A percentile compares a stretch with the other conserved stretches of the same genome.
Evolutionary conservation across 2,329 filamentous ascomycete species (phyloP).

Genomic region (Ceratocystis eucalypticola): DNA sequence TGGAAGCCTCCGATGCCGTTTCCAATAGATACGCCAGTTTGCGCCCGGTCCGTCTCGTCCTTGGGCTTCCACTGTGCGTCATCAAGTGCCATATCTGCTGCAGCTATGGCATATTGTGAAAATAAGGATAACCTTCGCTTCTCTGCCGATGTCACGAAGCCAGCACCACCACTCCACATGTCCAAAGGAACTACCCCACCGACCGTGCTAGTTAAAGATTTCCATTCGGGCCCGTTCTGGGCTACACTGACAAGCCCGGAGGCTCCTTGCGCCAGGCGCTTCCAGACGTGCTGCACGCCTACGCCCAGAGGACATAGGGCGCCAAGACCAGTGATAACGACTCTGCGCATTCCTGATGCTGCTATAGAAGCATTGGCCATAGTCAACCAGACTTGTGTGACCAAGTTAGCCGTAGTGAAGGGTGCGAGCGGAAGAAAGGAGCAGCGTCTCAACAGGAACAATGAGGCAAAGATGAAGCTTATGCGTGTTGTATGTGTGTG

Average conservation of each 20-base stretch:
- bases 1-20: slow-evolving; percentile 93
- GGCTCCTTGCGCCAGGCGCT: slow-evolving; percentile 61
- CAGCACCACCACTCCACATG: slow-evolving; percentile 40
- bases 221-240: slow-evolving; percentile 49
- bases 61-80: slow-evolving; percentile 66
- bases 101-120: slow-evolving; percentile 80
- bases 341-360: slow-evolving; percentile 32
- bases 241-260: slow-evolving; percentile 68
- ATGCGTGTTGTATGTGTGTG: too few relatives aligned
- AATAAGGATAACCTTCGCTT: slow-evolving; percentile 78
- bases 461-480: neutral
- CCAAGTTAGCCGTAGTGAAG: neutral
- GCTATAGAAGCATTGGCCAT: slow-evolving; percentile 1
- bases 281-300: slow-evolving; percentile 66
- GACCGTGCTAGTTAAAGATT: slow-evolving; percentile 65
- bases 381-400: neutral
- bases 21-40: slow-evolving; percentile 80
- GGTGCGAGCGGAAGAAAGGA: neutral
- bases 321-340: slow-evolving; percentile 73
- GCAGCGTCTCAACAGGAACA: neutral
- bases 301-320: slow-evolving; percentile 74
- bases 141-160: slow-evolving; percentile 36
- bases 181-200: slow-evolving; percentile 63
- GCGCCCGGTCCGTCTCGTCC: slow-evolving; percentile 48
- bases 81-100: slow-evolving; percentile 68